Conservation (phyloP, 176 grass and related monocot species). For the Musa beccarii region DNA sequence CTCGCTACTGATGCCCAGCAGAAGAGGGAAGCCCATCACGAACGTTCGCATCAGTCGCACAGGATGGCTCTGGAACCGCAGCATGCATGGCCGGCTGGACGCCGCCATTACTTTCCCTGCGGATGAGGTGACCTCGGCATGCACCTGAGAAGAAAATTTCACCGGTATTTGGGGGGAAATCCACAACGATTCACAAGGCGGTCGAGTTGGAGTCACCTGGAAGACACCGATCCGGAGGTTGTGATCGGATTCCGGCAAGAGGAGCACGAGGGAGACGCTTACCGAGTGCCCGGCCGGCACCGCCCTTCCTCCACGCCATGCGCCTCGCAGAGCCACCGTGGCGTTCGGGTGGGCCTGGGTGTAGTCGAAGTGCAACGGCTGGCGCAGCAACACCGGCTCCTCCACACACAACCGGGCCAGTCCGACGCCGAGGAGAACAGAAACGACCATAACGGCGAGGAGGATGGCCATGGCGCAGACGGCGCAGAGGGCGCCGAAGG, state of each 20-base stretch:
- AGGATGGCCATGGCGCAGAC: slow-evolving; percentile 20
- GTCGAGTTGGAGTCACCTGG: slow-evolving; percentile 15
- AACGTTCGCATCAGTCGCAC: slow-evolving; percentile 31
- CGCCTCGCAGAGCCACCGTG: not conserved
- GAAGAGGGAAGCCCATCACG: slow-evolving; percentile 30
- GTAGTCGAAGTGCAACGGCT: slow-evolving; percentile 34
- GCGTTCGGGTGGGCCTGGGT: slow-evolving; percentile 25
- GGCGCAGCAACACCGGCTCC: slow-evolving; percentile 24
- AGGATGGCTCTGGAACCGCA: slow-evolving; percentile 28
- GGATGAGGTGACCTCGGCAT: slow-evolving; percentile 21
- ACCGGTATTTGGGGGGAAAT: too few relatives aligned
- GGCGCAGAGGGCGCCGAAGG: slow-evolving; percentile 25
- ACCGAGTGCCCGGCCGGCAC: slow-evolving; percentile 23
- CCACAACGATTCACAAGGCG: too few relatives aligned
- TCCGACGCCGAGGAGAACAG: slow-evolving; percentile 25
- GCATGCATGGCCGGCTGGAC: slow-evolving; percentile 34
- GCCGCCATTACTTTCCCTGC: slow-evolving; percentile 17
- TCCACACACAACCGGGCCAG: slow-evolving; percentile 31
- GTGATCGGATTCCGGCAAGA: slow-evolving; percentile 39
- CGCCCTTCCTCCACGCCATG: not conserved
- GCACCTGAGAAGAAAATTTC: slow-evolving; percentile 11
- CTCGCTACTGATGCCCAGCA: slow-evolving; percentile 23
- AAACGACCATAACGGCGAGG: slow-evolving; percentile 8
- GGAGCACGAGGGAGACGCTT: slow-evolving; percentile 14
- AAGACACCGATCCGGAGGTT: slow-evolving; percentile 34